Percentiles rank a stretch among this genome's conserved stretches.
Evolutionary conservation across 352 stramenopile species (phyloP).

Genomic region (Pythium aristosporum): DNA sequence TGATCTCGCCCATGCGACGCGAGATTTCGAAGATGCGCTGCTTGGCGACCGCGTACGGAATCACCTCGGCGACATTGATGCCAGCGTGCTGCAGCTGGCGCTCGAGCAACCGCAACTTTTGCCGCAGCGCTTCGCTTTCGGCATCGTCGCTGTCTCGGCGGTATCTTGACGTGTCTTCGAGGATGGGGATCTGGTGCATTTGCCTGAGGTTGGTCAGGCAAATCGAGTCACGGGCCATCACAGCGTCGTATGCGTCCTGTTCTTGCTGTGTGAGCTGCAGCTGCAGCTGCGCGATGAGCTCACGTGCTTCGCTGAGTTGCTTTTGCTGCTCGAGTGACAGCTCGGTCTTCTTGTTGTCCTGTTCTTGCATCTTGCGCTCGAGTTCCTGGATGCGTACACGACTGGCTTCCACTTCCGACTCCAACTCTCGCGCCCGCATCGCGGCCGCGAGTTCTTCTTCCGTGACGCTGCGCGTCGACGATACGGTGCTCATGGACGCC

Average conservation of each 20-base stretch:
- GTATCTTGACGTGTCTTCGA: slow-evolving; percentile 2
- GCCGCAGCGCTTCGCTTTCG: slow-evolving; percentile 54
- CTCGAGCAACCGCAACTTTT: slow-evolving; percentile 72
- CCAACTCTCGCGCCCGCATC: slow-evolving; percentile 53
- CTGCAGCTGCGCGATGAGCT: slow-evolving; percentile 55
- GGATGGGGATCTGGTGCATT: slow-evolving; percentile 2
- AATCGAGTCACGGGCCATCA: slow-evolving; percentile 53
- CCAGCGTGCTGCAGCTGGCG: slow-evolving; percentile 72
- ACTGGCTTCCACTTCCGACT: slow-evolving; percentile 71
- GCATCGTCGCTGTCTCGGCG: slow-evolving; percentile 30
- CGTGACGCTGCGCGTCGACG: slow-evolving; percentile 24
- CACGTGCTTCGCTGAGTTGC: slow-evolving; percentile 55
- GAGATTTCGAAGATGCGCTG: slow-evolving; percentile 78
- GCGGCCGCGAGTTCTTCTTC: slow-evolving; percentile 67
- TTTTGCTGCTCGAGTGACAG: slow-evolving; percentile 59
- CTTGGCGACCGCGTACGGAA: slow-evolving; percentile 85
- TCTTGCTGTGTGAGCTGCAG: slow-evolving; percentile 61
- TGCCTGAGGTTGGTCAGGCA: slow-evolving; percentile 46
- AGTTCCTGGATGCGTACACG: slow-evolving; percentile 56
- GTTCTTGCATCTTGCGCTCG: slow-evolving; percentile 49
- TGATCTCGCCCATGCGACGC: slow-evolving; percentile 80
- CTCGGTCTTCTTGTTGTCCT: slow-evolving; percentile 56
- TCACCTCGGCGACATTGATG: slow-evolving; percentile 85
- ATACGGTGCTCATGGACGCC: slow-evolving; percentile 21
- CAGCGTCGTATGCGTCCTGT: slow-evolving; percentile 46